Base-by-base conservation (phyloP, 2,329 filamentous ascomycete species). In the Fonsecaea multimorphosa region DNA sequence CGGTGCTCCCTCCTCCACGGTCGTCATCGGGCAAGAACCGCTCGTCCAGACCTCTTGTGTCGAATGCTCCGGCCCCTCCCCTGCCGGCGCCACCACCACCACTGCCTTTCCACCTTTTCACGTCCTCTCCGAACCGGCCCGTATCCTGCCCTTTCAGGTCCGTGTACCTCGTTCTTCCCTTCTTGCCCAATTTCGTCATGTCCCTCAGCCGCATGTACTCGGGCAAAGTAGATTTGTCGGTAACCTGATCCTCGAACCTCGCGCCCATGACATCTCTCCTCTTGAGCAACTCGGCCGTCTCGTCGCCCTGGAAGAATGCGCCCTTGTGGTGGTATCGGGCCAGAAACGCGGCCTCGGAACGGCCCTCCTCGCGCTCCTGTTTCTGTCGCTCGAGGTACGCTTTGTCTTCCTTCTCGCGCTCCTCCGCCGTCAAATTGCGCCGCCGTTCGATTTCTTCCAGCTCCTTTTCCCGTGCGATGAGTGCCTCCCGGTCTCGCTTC, bases 321-420 rank as follows among this genome's bases (percentile, higher is more conserved):
- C 95, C 95, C 80, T 93, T 94, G 83, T 99, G 95, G 78, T 92
- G 93, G 81, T 98, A 99, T 76, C 93, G 93, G 75, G 97, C 93
- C 91, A 98, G 92, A 77, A 88, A 97, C 1, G 86, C 86, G 84
- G 95, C 92, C 68, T 94, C 90, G 60, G 92, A 92, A 67, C 90
- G 89, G 58, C 83, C 78, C 67, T 91, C 88, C 73, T 91, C 91
- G 27, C 83, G 81, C 69, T 96, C 93, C 68, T 91, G 90, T 72
- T 90, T 87, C 78, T 98, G 94, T 70, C 85, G 83, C 0, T 89
- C 88, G 19, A 98, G 81, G 77, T 87, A 91, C 58, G 85, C 91
- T 51, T 88, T 86, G 77, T 99, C 95, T 77, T 99, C 95, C 64
- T 87, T 89, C 64, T 89, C 87, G 55, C 95, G 87, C 79, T 98